These are phyloP conservation scores for Chimonanthus praecox DNA, from an alignment of 164 flowering plant genomes.

Conservation along the genomic window DNA sequence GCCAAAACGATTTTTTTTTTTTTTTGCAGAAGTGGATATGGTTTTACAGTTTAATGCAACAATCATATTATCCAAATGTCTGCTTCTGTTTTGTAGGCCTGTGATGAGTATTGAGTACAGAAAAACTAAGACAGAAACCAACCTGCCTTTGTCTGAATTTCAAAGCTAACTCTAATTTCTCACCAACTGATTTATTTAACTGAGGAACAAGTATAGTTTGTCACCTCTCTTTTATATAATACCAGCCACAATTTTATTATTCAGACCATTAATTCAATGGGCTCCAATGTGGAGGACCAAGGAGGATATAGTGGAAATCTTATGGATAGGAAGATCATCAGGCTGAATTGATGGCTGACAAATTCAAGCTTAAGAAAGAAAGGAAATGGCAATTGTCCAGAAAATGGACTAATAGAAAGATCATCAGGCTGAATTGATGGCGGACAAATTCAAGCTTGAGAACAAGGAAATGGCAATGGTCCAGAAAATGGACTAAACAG, in stretches of 20 bases:
- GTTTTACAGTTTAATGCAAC: too few relatives aligned
- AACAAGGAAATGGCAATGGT: not conserved
- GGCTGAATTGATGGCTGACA: not conserved
- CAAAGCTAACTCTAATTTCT: not conserved
- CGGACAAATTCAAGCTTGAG: not conserved
- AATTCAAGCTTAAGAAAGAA: not conserved
- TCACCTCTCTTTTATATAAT: not conserved
- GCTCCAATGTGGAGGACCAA: not conserved
- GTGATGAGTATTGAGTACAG: not conserved
- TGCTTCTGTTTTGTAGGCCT: not conserved
- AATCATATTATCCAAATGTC: not conserved
- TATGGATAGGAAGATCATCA: not conserved
- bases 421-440: not conserved
- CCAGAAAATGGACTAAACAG: not conserved
- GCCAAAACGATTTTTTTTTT: not conserved
- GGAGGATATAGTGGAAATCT: too few relatives aligned
- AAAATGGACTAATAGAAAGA: not conserved
- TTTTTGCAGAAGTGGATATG: not conserved
- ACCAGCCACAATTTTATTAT: not conserved
- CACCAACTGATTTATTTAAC: not conserved
- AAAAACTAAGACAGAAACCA: not conserved
- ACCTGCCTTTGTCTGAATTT: not conserved
- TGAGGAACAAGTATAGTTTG: not conserved
- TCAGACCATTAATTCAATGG: not conserved
- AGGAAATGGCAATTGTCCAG: not conserved